Conservation (phyloP, 306 rosid genomes). For the Prunus salicina region DNA sequence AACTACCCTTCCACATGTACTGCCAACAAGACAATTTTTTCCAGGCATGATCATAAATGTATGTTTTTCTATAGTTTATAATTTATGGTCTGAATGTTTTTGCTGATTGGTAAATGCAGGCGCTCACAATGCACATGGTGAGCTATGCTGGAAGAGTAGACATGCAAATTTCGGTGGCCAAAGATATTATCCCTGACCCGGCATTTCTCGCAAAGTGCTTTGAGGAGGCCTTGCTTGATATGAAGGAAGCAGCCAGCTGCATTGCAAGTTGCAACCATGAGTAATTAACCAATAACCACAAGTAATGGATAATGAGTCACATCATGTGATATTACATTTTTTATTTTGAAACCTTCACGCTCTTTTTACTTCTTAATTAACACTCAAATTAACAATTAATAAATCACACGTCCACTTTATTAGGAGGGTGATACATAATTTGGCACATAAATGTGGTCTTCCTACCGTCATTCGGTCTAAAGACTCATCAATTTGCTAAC, state of each 20-base stretch:
- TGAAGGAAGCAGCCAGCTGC: constrained; percentile 50
- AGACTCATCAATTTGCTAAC: no score
- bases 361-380: no score
- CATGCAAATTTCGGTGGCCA: constrained; percentile 88
- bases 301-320: no score
- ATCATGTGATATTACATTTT: no score
- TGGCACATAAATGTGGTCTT: no score
- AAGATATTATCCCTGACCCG: constrained; percentile 84
- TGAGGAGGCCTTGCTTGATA: constrained; percentile 75
- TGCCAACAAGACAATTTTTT: no score
- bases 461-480: no score
- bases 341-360: no score
- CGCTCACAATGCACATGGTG: constrained; percentile 77
- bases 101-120: constrained; percentile 45
- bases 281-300: no score
- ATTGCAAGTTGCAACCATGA: neutral
- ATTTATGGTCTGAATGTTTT: neutral
- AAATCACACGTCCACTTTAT: no score
- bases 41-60: neutral
- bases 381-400: no score
- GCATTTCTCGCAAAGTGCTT: constrained; percentile 77
- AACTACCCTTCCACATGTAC: constrained; percentile 79
- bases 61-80: neutral
- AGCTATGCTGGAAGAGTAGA: constrained; percentile 87
- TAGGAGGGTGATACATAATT: no score